A percentile compares a stretch with the other conserved stretches of the same genome.
phyloP scores from a whole-genome alignment of 768 basidiomycete genomes.

The Calocybe cyanea region DNA sequence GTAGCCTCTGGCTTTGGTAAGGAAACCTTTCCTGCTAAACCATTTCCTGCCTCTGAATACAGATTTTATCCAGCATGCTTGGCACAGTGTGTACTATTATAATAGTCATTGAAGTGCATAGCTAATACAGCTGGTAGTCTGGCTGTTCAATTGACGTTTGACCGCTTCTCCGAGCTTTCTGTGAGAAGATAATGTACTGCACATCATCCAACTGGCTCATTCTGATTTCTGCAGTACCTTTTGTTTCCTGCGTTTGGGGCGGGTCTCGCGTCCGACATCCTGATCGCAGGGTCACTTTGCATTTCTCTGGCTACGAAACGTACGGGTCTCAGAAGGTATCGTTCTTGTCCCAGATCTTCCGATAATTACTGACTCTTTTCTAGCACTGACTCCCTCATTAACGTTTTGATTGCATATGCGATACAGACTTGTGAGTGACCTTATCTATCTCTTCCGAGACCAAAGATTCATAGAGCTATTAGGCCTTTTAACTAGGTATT shows the following conservation, averaged over 20 bases:
- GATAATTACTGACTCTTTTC: background rate
- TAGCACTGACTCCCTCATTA: slow-evolving; percentile 43
- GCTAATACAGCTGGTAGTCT: background rate
- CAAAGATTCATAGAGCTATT: background rate
- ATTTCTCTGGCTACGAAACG: slow-evolving; percentile 25
- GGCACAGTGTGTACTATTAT: slow-evolving; percentile 21
- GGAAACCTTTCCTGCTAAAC: background rate
- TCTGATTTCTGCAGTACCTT: slow-evolving; percentile 19
- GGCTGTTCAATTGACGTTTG: slow-evolving; percentile 23
- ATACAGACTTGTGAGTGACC: slow-evolving; percentile 42
- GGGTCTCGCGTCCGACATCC: slow-evolving; percentile 36
- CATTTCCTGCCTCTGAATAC: background rate
- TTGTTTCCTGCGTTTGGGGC: slow-evolving; percentile 28
- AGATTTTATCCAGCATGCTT: slow-evolving; percentile 20
- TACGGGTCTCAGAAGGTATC: slow-evolving; percentile 26
- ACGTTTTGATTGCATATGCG: slow-evolving; percentile 41
- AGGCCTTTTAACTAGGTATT: slow-evolving; percentile 31
- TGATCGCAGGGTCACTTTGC: slow-evolving; percentile 35
- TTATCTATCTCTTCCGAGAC: background rate
- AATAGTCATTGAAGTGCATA: background rate
- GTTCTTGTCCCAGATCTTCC: background rate
- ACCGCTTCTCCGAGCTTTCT: slow-evolving; percentile 23
- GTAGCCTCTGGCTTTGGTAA: slow-evolving; percentile 17
- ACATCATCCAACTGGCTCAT: background rate
- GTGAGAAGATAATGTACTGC: slow-evolving; percentile 12